Base-by-base conservation (phyloP, 257 asterid species). In the Orobanche coerulescens region DNA sequence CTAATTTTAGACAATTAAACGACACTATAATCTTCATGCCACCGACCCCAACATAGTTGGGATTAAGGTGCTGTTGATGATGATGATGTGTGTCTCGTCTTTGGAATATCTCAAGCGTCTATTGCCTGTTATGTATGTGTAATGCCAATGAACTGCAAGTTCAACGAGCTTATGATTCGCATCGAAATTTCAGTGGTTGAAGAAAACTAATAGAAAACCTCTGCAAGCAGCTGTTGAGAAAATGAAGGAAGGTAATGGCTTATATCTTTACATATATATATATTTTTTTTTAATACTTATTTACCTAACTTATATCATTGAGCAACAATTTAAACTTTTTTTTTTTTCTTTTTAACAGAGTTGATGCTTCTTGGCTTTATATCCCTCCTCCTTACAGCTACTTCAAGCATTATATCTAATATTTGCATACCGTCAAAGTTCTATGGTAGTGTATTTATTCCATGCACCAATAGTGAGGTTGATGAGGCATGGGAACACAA, bases 291-390 rank as follows among this genome's bases (percentile, higher is more conserved):
- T 44, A 7, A 44, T 44, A 8, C n/a, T 9, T 3, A 14, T 16
- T 40, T 37, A 2, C n/a, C 8, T 7, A 20, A 33, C 15, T 16
- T 44, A 13, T 16, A 55, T 51, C 51, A 11, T 69, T 25, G 50
- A 51, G 62, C 19, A 19, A 49, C 44, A 5, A 70, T 71, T 57
- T 54, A n/a, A 34, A 33, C 49, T 65, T 62, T 31, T 25, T 23
- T 70, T 67, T 49, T 55, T 7, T 20, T 28, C 61, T 61, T 60
- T 37, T 14, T 25, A 54, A 53, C 95, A 83, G 91, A 85, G 68
- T 77, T 85, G 81, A 85, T 85, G 95, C 88, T 85, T 53, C 95
- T 85, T 54, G 95, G 95, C 31, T 83, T 85, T 72, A 81, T 85
- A 66, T 85, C 95, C 25, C 88, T 85, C 50, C 75, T 85, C 10